phyloP scores from a whole-genome alignment of 768 basidiomycete species.

The Termitomyces heimii region DNA sequence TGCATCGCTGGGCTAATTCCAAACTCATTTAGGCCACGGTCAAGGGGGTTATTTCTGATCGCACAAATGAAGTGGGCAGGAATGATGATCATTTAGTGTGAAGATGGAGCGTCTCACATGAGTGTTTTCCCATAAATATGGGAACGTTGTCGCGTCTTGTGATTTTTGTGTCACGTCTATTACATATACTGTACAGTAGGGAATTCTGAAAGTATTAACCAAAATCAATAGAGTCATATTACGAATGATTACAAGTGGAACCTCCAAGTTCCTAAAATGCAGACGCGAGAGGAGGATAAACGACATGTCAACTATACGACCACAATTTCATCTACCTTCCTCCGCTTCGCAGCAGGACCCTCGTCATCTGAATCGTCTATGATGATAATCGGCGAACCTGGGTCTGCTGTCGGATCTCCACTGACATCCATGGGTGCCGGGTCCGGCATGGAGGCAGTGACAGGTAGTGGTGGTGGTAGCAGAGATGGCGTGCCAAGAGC shows the following conservation, averaged over 20 bases:
- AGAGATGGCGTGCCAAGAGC: background rate
- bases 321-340: constrained; percentile 35
- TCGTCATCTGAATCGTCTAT: constrained; percentile 58
- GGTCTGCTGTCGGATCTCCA: constrained; percentile 16
- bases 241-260: background rate
- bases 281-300: background rate
- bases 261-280: background rate
- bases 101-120: background rate
- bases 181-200: too few species aligned
- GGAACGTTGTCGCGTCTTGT: too few species aligned
- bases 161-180: too few species aligned
- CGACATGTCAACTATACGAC: constrained; percentile 2
- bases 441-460: constrained; percentile 16
- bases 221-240: background rate
- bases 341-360: constrained; percentile 50
- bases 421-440: constrained; percentile 25
- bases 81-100: background rate
- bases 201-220: background rate
- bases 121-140: background rate
- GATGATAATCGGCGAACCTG: constrained; percentile 52
- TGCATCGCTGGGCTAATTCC: background rate
- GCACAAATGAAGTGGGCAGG: background rate
- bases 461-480: constrained; percentile 4
- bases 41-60: background rate
- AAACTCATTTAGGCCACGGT: background rate